Evolutionary conservation across 768 basidiomycete species (phyloP), one percentile per base, ranked within the genome.

Genomic region (Lactarius hatsudake): DNA sequence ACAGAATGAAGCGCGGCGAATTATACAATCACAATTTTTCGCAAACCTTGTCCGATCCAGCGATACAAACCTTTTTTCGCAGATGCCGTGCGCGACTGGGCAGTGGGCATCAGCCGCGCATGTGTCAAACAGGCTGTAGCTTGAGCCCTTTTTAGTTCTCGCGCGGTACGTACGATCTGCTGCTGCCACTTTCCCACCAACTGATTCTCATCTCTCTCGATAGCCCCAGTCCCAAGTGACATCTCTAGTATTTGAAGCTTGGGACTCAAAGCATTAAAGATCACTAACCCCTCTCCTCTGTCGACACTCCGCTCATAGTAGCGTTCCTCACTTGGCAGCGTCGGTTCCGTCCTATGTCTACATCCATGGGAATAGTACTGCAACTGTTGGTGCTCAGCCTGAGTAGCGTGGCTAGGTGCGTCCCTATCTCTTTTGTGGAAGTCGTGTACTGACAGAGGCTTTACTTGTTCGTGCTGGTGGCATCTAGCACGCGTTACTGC

Each of bases 401-500:
- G 9, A 34, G 6, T 34, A 8, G 7, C 1, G 34, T 34, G 34
- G 34, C 34, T 34, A 2, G 1, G 34, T 34, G 3, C 15, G 20
- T 60, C 30, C 26, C 15, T 40, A 26, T 7, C 6, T 36, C 26
- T 1, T 43, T n/a, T n/a, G 4, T 7, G 13, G 34, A 23, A 3
- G 34, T 45, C 32, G 1, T 34, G 5, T 13, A 42, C n/a, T 66
- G 45, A 66, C 36, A 20, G 28, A 23, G 54, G 3, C 12, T 13
- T 28, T 12, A 26, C 23, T 56, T 62, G 7, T 7, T 55, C n/a
- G 8, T 10, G 9, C 6, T 12, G 38, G 51, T 13, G 58, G 26
- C 34, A 40, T 63, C 32, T 45, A 70, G 69, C 9, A 54, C 54
- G 23, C 69, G 69, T 17, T 65, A 70, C 18, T 26, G 12, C 54